A percentile compares a stretch with the other conserved stretches of the same genome.
These are phyloP conservation scores for Fusarium papillatum DNA, from an alignment of 2,329 filamentous ascomycete genomes.

Conservation along the genomic window DNA sequence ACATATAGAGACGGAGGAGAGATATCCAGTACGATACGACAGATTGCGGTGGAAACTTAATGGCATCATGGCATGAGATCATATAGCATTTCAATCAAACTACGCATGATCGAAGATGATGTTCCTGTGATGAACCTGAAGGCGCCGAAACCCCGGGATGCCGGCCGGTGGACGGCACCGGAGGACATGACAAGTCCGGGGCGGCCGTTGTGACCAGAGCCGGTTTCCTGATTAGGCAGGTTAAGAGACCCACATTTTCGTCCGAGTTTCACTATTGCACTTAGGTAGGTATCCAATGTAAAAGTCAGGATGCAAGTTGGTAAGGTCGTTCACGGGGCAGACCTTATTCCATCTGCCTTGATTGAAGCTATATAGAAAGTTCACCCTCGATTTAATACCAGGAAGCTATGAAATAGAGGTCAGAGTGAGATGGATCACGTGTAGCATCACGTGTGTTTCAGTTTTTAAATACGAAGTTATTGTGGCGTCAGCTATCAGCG, in stretches of 20 bases:
- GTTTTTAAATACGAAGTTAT: neutral
- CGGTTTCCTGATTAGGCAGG: neutral
- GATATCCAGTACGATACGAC: slow-evolving; percentile 33
- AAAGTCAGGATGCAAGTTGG: neutral
- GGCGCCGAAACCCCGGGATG: neutral
- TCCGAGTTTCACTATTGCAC: neutral
- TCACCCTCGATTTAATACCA: no score
- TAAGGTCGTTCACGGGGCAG: neutral
- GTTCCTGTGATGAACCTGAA: neutral
- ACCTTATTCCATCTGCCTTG: neutral
- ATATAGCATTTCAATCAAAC: slow-evolving; percentile 17
- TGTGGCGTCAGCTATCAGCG: slow-evolving; percentile 1
- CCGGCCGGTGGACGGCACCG: neutral
- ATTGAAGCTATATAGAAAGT: neutral
- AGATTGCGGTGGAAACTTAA: slow-evolving; percentile 19
- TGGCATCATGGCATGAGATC: slow-evolving; percentile 23
- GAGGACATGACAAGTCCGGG: neutral
- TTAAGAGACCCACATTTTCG: neutral
- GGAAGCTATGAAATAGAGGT: neutral
- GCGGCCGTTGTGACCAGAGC: neutral
- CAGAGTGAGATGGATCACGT: neutral
- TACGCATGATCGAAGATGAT: neutral
- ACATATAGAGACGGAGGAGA: slow-evolving; percentile 28
- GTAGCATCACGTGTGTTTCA: slow-evolving; percentile 8
- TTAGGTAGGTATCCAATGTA: no score